phyloP scores from a whole-genome alignment of 1,284 basidiomycete genomes.

The Sporisorium scitamineum region DNA sequence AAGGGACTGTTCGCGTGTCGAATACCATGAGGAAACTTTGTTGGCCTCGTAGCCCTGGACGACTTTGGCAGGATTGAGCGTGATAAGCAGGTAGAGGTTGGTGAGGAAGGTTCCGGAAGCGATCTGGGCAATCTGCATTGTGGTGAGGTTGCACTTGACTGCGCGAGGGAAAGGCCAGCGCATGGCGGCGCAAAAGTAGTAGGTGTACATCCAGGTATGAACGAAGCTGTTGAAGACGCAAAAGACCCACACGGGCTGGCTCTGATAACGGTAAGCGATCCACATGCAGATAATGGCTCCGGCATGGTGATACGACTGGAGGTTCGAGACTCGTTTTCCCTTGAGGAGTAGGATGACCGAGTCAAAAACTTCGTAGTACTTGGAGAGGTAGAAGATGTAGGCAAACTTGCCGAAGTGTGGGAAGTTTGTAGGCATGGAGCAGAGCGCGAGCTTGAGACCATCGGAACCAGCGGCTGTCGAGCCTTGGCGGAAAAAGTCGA shows the following conservation, averaged over 20 bases:
- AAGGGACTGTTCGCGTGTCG: constrained; percentile 14
- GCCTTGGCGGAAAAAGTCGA: constrained; percentile 57
- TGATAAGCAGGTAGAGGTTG: constrained; percentile 57
- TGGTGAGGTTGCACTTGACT: constrained; percentile 63
- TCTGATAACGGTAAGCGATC: constrained; percentile 65
- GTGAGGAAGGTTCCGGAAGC: constrained; percentile 60
- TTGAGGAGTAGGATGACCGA: constrained; percentile 68
- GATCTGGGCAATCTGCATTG: constrained; percentile 63
- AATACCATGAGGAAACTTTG: constrained; percentile 22
- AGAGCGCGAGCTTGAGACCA: constrained; percentile 67
- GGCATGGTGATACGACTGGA: constrained; percentile 66
- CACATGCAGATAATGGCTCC: constrained; percentile 69
- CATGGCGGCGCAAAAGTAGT: constrained; percentile 63
- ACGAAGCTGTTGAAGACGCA: constrained; percentile 64
- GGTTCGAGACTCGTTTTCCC: constrained; percentile 66
- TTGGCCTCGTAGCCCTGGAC: constrained; percentile 23
- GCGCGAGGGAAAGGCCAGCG: constrained; percentile 57
- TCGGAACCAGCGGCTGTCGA: constrained; percentile 45
- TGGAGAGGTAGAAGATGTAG: constrained; percentile 69
- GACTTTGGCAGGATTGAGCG: constrained; percentile 36
- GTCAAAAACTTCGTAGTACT: constrained; percentile 66
- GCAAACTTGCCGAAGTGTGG: constrained; percentile 60
- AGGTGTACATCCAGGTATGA: constrained; percentile 62
- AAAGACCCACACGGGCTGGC: constrained; percentile 62
- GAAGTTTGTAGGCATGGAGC: constrained; percentile 65